Percentiles rank a stretch among this genome's conserved stretches.
phyloP scores from a whole-genome alignment of 2,329 filamentous ascomycete genomes.

The Rutstroemia sp. region DNA sequence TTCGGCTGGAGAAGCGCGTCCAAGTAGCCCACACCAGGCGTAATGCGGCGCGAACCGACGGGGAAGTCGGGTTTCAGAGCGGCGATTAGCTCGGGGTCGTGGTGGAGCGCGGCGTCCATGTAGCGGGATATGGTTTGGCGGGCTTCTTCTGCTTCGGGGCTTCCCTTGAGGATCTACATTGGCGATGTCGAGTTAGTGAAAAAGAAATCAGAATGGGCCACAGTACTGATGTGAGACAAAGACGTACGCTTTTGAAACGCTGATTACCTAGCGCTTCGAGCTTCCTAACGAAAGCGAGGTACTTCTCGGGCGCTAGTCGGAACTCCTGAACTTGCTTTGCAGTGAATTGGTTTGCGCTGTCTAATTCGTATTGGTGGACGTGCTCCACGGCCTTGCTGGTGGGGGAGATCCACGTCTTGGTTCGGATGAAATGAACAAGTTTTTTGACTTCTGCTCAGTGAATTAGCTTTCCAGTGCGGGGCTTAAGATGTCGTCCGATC shows the following conservation, averaged over 20 bases:
- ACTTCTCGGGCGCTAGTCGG: constrained; percentile 38
- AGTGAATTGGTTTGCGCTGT: constrained; percentile 30
- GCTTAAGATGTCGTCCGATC: neutral
- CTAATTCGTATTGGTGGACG: constrained; percentile 27
- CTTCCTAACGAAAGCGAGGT: constrained; percentile 39
- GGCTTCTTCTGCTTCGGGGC: constrained; percentile 1
- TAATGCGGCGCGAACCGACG: constrained; percentile 34
- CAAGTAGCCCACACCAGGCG: constrained; percentile 39
- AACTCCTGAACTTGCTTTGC: constrained; percentile 40
- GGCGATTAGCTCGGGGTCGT: constrained; percentile 42
- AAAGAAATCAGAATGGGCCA: too few species aligned
- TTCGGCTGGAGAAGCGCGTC: constrained; percentile 41
- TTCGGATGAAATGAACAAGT: constrained; percentile 37
- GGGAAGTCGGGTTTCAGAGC: constrained; percentile 36
- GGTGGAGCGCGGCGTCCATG: constrained; percentile 41
- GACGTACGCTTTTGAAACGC: constrained; percentile 1
- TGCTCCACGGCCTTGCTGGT: constrained; percentile 28
- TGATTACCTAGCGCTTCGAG: constrained; percentile 36
- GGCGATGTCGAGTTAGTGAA: neutral
- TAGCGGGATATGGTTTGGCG: constrained; percentile 28
- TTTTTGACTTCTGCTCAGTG: constrained; percentile 30
- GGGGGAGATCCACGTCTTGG: constrained; percentile 37
- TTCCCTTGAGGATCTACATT: constrained; percentile 2
- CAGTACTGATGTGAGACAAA: neutral
- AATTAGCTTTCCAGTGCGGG: neutral